Evolutionary conservation across 495 filamentous ascomycete genomes (phyloP), one percentile per base, ranked within the genome.

Genomic region (Chaetomium fimeti): DNA sequence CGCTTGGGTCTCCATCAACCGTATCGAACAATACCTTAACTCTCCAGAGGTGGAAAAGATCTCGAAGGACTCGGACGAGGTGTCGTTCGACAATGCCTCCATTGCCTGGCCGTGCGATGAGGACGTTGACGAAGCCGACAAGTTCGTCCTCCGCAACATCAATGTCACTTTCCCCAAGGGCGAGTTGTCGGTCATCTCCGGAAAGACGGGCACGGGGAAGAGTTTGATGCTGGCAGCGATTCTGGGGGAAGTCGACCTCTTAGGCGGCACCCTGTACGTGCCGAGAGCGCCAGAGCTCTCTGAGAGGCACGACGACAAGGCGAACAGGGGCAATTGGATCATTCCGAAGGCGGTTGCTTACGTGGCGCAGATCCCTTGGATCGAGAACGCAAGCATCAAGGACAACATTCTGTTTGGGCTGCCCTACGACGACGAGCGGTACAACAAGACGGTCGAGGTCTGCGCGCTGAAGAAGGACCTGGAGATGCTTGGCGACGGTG

Each of bases 331-430:
- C 48, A 86, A 91, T 58, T 92, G 89, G 89, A 85, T 90, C 57
- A 80, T 91, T 24, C 84, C 87, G 18, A 79, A 80, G 1, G 79
- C 85, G 1, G 84, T 91, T 53, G 90, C 90, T 0, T 94, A 87
- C 71, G 89, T 94, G 29, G 85, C 89, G 7, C 91, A 94, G 72
- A 90, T 88, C 20, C 90, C 90, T 0, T 94, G 90, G 90, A 91
- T 94, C 62, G 90, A 93, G 66, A 93, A 93, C 66, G 88, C 88
- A 0, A 89, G 82, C 8, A 87, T 94, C 66, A 85, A 81, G 62
- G 85, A 89, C 20, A 91, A 91, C 61, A 89, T 94, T 53, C 69
- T 90, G 0, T 89, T 92, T 66, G 89, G 90, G 18, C 76, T 92
- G 11, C 89, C 90, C 1, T 87, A 77, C 56, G 83, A 90, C 61